Conservation (phyloP, 805 yeast genomes). For the fission yeast (Schizosaccharomyces pombe) region DNA sequence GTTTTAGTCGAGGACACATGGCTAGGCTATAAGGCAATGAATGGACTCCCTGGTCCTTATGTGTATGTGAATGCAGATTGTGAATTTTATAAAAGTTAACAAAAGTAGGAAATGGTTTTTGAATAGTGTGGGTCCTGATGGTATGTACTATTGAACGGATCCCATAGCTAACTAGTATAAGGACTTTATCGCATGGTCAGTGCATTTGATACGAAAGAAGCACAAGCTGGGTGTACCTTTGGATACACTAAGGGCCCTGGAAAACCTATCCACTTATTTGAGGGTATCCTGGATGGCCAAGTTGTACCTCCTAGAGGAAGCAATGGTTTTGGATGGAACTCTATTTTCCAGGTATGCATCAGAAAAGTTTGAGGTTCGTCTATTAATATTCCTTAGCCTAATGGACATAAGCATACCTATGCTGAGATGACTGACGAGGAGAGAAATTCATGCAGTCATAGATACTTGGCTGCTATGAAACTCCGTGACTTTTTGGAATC, state of each 20-base stretch:
- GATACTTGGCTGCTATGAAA: conserved; percentile 60
- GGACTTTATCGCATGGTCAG: conserved; percentile 57
- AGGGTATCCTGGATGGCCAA: conserved; percentile 63
- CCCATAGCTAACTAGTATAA: background rate
- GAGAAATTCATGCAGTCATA: conserved; percentile 69
- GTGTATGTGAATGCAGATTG: conserved; percentile 15
- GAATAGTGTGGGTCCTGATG: conserved; percentile 40
- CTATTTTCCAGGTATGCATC: conserved; percentile 15
- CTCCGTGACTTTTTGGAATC: conserved; percentile 28
- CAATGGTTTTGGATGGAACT: conserved; percentile 80
- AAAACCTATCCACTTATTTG: conserved; percentile 46
- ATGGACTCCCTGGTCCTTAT: conserved; percentile 84
- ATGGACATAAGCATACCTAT: conserved; percentile 20
- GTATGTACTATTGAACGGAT: conserved; percentile 3
- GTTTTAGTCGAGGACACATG: conserved; percentile 92
- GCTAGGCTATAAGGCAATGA: conserved; percentile 55
- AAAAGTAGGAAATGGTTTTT: conserved; percentile 53
- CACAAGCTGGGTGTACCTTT: conserved; percentile 75
- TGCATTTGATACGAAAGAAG: conserved; percentile 64
- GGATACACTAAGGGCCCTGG: conserved; percentile 77
- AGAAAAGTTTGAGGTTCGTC: background rate
- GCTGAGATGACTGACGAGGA: conserved; percentile 66
- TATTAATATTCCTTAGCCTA: conserved; percentile 7
- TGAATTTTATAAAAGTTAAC: conserved; percentile 6
- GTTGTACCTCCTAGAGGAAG: conserved; percentile 67